phyloP scores from a whole-genome alignment of 2,329 filamentous ascomycete genomes.

The Aspergillus quadricinctus region DNA sequence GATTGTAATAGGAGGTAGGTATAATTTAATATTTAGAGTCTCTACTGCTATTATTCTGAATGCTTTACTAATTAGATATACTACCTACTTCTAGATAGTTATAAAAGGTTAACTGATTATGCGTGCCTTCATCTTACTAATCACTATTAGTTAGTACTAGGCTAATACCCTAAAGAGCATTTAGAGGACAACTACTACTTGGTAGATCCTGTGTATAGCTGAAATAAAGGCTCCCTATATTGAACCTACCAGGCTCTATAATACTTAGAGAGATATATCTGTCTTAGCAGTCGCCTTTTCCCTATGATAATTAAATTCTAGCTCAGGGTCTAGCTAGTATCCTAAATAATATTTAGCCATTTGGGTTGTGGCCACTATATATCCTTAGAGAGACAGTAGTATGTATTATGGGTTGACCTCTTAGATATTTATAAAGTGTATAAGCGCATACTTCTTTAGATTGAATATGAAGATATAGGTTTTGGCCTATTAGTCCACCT shows the following conservation, averaged over 20 bases:
- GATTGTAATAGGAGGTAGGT: too few relatives aligned
- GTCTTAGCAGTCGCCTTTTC: slow-evolving; percentile 6
- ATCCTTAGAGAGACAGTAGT: not conserved
- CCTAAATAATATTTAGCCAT: slow-evolving; percentile 6
- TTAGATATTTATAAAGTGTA: slow-evolving; percentile 7
- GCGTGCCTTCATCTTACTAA: too few relatives aligned
- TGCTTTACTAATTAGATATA: too few relatives aligned
- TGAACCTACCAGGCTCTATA: slow-evolving; percentile 5
- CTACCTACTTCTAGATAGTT: too few relatives aligned
- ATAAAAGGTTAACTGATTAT: too few relatives aligned
- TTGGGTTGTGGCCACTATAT: not conserved
- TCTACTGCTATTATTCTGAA: too few relatives aligned
- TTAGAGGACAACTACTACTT: too few relatives aligned
- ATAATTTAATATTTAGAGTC: too few relatives aligned
- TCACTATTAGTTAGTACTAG: too few relatives aligned
- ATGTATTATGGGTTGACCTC: not conserved
- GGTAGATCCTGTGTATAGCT: slow-evolving; percentile 17
- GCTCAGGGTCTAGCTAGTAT: slow-evolving; percentile 7
- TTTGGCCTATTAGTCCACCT: slow-evolving; percentile 1
- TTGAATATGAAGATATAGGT: slow-evolving; percentile 5
- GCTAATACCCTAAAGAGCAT: too few relatives aligned
- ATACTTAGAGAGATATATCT: not conserved
- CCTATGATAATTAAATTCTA: slow-evolving; percentile 1
- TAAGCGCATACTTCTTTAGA: slow-evolving; percentile 7
- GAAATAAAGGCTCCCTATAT: slow-evolving; percentile 6